Base-by-base conservation (phyloP, 225 moss, liverwort and hornwort genomes). In the Marchantia paleacea region DNA sequence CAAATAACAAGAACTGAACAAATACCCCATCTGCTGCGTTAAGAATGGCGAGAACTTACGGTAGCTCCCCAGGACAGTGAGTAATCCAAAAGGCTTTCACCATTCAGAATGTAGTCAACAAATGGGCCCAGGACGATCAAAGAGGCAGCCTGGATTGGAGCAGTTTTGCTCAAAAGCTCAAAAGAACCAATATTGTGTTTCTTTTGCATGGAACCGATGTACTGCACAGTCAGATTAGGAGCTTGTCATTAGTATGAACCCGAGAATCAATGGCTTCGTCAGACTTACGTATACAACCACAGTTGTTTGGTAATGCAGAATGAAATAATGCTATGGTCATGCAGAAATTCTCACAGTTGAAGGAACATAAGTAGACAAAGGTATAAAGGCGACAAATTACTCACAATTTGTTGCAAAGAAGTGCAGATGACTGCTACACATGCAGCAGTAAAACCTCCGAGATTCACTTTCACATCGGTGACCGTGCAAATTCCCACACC, bases 351-450 rank as follows among this genome's bases (percentile, higher is more conserved):
- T 39, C 47, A 15, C 16, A 61, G 16, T 22, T 39, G 28, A 26
- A 4, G 47, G 1, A 39, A 50, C 51, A 8, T 50, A 8, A 5
- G 8, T 71, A 16, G 30, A 49, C 3, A n/a, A n/a, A 39, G 39
- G 39, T 39, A 39, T 2, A 39, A 39, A 62, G 25, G 13, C 54
- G 10, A 12, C 55, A 29, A 26, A 10, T 18, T 58, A 72, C 92
- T 88, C 84, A 95, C 93, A 81, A 95, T 93, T 82, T 96, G 93
- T 64, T 96, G 92, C 82, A 93, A 77, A 24, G 92, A 91, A 74
- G 92, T 93, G 60, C 90, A 91, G 67, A 91, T 12, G 66, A 96
- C 80, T 10, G 89, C 95, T 9, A 96, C 84, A 66, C 81, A 57
- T 29, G 91, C 88, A 39, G 93, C 90, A 12, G 90, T 8, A 7